Base-by-base conservation (phyloP, 164 flowering plant species). In the Euptelea pleiosperma region DNA sequence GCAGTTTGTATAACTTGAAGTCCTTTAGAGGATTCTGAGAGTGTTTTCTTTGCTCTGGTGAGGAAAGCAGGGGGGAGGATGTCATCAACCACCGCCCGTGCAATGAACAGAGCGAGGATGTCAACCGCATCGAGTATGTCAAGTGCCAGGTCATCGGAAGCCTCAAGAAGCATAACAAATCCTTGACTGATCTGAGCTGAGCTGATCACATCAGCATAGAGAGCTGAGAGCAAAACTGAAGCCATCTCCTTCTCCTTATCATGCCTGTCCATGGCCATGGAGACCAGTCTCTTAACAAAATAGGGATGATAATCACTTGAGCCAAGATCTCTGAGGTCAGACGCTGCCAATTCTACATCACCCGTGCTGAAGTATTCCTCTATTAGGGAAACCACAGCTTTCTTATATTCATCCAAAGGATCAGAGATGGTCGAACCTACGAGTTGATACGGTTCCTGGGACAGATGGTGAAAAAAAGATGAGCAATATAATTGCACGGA, bases 181-280 rank as follows among this genome's bases (percentile, higher is more conserved):
- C 99, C 99, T 70, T 81, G 90, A 50, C 91, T 82, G n/a, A 94
- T 91, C 58, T 86, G 87, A 43, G 75, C 67, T 14, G 99, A 59
- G 53, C 74, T 85, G 61, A 94, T 78, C 55, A 94, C 95, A 78
- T 91, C 93, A 19, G 86, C 91, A 74, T 94, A 94, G 2, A 94
- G 79, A 58, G 96, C 88, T 33, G 99, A 91, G 8, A 94, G 87
- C 57, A 94, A 67, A 63, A 94, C 99, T 2, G 99, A 85, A 35
- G 99, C 91, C 97, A 88, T 94, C 61, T 94, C 99, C 72, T 94
- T 94, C 77, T 91, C 96, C 73, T 88, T 90, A 68, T 94, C 96
- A 70, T 94, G 91, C 64, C 95, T 77, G 71, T 94, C 99, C 99
- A 94, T 88, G 57, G 99, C 95, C 75, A 85, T 73, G 58, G 97